phyloP scores from a whole-genome alignment of 2,329 filamentous ascomycete species.

The Lachnellula occidentalis region DNA sequence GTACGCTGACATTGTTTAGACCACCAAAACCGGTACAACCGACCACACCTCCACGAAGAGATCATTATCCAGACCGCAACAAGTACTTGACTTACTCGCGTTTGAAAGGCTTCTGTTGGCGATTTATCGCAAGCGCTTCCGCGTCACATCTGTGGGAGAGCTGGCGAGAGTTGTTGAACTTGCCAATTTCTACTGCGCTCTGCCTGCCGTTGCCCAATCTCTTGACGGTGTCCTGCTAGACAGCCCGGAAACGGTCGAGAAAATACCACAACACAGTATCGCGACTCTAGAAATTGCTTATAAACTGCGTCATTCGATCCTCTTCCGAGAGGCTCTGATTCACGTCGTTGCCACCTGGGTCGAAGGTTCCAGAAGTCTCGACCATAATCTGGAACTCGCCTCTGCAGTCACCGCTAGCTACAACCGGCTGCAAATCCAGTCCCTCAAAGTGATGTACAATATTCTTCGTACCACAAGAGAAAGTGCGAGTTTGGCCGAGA shows the following conservation, averaged over 20 bases:
- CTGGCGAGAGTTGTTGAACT: conserved; percentile 1
- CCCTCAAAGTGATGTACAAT: background rate
- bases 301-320: conserved; percentile 8
- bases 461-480: background rate
- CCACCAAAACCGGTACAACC: too few relatives aligned
- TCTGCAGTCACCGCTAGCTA: background rate
- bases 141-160: background rate
- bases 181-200: conserved; percentile 11
- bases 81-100: too few relatives aligned
- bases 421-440: background rate
- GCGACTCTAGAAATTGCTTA: background rate
- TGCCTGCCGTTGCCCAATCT: background rate
- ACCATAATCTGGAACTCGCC: background rate
- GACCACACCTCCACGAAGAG: too few relatives aligned
- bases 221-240: background rate
- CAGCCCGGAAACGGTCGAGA: background rate
- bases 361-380: background rate
- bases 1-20: too few relatives aligned
- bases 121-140: conserved; percentile 11
- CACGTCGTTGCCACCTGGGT: conserved; percentile 8
- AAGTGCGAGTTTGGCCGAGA: background rate
- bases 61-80: too few relatives aligned
- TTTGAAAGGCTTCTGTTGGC: conserved; percentile 13
- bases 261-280: background rate
- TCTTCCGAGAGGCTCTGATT: conserved; percentile 13